phyloP scores from a whole-genome alignment of 345 rosid genomes.

The Cardiospermum halicacabum region DNA sequence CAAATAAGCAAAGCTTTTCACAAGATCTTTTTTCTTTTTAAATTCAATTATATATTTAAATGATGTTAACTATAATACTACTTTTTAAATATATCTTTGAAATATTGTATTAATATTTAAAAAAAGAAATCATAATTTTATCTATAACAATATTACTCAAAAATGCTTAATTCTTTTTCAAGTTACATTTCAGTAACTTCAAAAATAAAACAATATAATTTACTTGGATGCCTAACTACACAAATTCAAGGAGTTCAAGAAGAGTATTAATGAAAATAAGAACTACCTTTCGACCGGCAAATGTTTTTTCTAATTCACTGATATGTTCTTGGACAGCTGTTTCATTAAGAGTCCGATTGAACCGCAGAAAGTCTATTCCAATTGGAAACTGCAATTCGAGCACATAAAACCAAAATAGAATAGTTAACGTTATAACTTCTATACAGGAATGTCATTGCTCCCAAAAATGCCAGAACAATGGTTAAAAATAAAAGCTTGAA shows the following conservation, averaged over 20 bases:
- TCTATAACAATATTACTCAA: too few relatives aligned
- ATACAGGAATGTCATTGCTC: not conserved
- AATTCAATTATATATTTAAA: too few relatives aligned
- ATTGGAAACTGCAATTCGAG: constrained; percentile 76
- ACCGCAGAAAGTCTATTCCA: constrained; percentile 91
- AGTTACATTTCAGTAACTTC: constrained; percentile 6
- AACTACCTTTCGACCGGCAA: constrained; percentile 87
- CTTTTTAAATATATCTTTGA: too few relatives aligned
- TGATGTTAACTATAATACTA: too few relatives aligned
- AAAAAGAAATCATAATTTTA: too few relatives aligned
- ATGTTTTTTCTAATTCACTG: constrained; percentile 79
- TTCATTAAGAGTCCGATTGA: constrained; percentile 73
- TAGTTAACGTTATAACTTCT: constrained; percentile 1
- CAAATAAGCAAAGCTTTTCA: too few relatives aligned
- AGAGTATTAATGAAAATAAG: constrained; percentile 1
- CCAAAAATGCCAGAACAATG: constrained; percentile 9
- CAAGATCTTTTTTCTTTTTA: too few relatives aligned
- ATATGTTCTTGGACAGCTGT: constrained; percentile 66
- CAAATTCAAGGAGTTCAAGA: not conserved
- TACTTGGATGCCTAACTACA: not conserved
- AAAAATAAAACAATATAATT: not conserved
- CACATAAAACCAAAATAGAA: constrained; percentile 14
- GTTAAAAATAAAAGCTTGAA: constrained; percentile 4
- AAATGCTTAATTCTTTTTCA: too few relatives aligned
- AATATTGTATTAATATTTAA: too few relatives aligned